Evolutionary conservation across 306 rosid species (phyloP).

Genomic region (Delonix regia): DNA sequence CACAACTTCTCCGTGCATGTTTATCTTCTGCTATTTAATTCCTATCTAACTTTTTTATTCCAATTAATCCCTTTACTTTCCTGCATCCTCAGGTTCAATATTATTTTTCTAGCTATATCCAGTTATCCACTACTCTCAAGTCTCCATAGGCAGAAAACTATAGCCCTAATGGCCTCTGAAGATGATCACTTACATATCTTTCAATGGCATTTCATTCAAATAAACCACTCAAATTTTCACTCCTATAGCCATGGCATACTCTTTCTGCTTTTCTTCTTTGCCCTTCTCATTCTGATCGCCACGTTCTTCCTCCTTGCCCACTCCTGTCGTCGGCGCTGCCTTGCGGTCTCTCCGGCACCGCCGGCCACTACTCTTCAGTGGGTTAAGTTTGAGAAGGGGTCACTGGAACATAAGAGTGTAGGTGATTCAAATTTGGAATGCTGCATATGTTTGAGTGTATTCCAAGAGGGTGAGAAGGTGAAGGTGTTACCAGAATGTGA

Average conservation of each 20-base stretch:
- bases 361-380: background rate
- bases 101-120: background rate
- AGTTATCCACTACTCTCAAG: background rate
- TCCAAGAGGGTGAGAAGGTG: constrained; percentile 45
- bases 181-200: constrained; percentile 21
- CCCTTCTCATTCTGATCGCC: constrained; percentile 25
- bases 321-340: constrained; percentile 14
- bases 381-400: constrained; percentile 8
- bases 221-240: constrained; percentile 30
- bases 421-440: constrained; percentile 31
- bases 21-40: background rate
- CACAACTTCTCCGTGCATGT: background rate
- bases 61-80: too few species aligned
- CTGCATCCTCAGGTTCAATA: background rate
- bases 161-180: constrained; percentile 34
- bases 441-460: constrained; percentile 51
- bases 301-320: constrained; percentile 32
- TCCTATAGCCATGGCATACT: constrained; percentile 24
- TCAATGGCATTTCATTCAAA: constrained; percentile 32
- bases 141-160: too few species aligned
- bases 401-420: background rate
- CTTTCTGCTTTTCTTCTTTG: constrained; percentile 31
- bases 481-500: constrained; percentile 45
- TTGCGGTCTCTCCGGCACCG: background rate
- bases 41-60: background rate